These are phyloP conservation scores for Violaceomyces palustris DNA, from an alignment of 1,284 basidiomycete genomes.

Conservation along the genomic window DNA sequence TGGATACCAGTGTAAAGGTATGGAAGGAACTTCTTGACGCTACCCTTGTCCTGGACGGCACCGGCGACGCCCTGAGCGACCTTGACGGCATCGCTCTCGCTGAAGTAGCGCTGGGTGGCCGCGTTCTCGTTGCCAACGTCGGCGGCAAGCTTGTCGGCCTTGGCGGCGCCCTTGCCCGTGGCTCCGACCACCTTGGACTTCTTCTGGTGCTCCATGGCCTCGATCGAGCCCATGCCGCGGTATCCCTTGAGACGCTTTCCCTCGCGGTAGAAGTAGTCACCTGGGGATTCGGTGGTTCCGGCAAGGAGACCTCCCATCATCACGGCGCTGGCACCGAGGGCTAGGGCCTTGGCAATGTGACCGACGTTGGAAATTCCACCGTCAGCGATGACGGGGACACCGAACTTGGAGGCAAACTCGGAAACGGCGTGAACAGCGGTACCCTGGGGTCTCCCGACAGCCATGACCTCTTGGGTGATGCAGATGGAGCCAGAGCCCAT, in stretches of 20 bases:
- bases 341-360: conserved; percentile 93
- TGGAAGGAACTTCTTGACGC: conserved; percentile 76
- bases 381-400: conserved; percentile 96
- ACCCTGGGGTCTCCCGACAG: conserved; percentile 96
- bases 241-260: conserved; percentile 98
- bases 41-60: conserved; percentile 95
- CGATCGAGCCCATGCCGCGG: conserved; percentile 85
- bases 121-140: conserved; percentile 70
- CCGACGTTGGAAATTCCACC: conserved; percentile 94
- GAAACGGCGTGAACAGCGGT: conserved; percentile 92
- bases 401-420: conserved; percentile 88
- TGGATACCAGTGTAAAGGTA: conserved; percentile 89
- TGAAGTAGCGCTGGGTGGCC: conserved; percentile 94
- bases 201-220: conserved; percentile 52
- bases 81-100: conserved; percentile 87
- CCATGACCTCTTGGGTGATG: conserved; percentile 99
- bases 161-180: conserved; percentile 54
- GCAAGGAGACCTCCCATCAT: conserved; percentile 99
- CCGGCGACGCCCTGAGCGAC: conserved; percentile 90
- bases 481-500: conserved; percentile 99
- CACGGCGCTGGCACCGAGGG: conserved; percentile 87
- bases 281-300: conserved; percentile 93
- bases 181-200: conserved; percentile 47
- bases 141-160: conserved; percentile 58
- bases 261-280: conserved; percentile 98